These are phyloP conservation scores for Ustilago shanxiensis DNA, from an alignment of 1,284 basidiomycete species.

Conservation along the genomic window DNA sequence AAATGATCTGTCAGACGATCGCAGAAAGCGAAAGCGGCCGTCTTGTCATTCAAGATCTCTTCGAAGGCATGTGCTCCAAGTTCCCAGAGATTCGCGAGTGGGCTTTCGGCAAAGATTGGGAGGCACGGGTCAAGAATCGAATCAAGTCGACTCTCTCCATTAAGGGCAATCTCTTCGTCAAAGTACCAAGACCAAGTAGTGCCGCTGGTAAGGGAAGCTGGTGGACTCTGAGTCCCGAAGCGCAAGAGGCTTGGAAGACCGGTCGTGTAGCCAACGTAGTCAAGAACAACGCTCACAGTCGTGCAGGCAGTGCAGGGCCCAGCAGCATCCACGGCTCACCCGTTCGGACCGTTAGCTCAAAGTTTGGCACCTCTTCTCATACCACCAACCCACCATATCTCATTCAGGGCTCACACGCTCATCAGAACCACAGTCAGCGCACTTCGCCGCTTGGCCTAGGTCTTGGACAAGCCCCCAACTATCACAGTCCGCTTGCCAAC, in stretches of 20 bases:
- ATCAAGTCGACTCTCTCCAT: slow-evolving; percentile 70
- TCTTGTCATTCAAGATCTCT: slow-evolving; percentile 67
- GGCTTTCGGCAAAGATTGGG: slow-evolving; percentile 68
- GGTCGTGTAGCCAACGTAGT: slow-evolving; percentile 62
- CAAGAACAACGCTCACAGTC: slow-evolving; percentile 57
- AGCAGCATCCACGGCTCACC: slow-evolving; percentile 57
- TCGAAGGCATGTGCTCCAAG: slow-evolving; percentile 65
- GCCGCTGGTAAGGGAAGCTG: slow-evolving; percentile 67
- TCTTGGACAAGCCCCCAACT: slow-evolving; percentile 30
- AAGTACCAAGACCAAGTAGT: slow-evolving; percentile 63
- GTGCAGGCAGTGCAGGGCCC: slow-evolving; percentile 52
- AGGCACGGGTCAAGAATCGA: slow-evolving; percentile 67
- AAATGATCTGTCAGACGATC: slow-evolving; percentile 69
- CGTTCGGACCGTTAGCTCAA: slow-evolving; percentile 52
- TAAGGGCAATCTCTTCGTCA: slow-evolving; percentile 67
- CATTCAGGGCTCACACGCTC: slow-evolving; percentile 42
- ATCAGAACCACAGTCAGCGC: slow-evolving; percentile 52
- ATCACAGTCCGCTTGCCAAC: slow-evolving; percentile 43
- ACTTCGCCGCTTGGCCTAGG: slow-evolving; percentile 50
- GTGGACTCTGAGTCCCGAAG: slow-evolving; percentile 68
- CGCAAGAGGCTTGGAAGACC: slow-evolving; percentile 65
- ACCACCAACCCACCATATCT: slow-evolving; percentile 51
- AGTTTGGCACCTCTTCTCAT: slow-evolving; percentile 45
- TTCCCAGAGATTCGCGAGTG: slow-evolving; percentile 68
- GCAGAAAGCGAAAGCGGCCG: slow-evolving; percentile 62